Conservation (phyloP, 345 rosid species). For the Laguncularia racemosa region DNA sequence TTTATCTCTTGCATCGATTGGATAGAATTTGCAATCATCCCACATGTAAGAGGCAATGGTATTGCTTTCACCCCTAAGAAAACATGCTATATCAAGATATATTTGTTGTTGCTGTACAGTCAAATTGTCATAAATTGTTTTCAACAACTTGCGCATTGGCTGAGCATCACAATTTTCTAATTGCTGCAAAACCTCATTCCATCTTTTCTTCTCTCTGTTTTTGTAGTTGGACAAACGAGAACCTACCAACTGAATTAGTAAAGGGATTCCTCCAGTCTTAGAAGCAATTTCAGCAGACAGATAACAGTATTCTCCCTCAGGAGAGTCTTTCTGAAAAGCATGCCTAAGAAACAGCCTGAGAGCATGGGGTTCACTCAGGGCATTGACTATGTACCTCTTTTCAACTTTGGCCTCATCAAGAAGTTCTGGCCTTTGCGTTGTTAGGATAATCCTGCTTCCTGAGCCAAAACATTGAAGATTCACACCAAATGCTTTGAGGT, state of each 20-base stretch:
- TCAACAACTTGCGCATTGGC: not conserved
- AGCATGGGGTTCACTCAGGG: not conserved
- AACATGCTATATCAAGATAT: slow-evolving; percentile 11
- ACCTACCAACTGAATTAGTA: not conserved
- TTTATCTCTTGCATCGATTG: not conserved
- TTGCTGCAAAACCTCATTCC: not conserved
- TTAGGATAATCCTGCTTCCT: not conserved
- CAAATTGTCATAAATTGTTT: slow-evolving; percentile 8
- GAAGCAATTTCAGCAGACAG: not conserved
- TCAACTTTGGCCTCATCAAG: not conserved
- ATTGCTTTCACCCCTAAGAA: not conserved
- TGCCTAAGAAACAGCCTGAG: not conserved
- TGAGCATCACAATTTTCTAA: not conserved
- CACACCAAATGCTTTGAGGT: not conserved
- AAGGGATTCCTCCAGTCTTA: not conserved
- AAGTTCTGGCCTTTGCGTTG: not conserved
- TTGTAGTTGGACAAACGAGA: not conserved
- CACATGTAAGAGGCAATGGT: not conserved
- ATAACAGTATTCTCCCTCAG: not conserved
- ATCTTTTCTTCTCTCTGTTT: not conserved
- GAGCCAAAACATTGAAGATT: not conserved
- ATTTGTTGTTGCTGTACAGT: slow-evolving; percentile 1
- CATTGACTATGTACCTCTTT: not conserved
- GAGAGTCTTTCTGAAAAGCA: not conserved
- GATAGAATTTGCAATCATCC: slow-evolving; percentile 1